Evolutionary conservation across 306 rosid genomes (phyloP).

Genomic region (Cucurbita pepo): DNA sequence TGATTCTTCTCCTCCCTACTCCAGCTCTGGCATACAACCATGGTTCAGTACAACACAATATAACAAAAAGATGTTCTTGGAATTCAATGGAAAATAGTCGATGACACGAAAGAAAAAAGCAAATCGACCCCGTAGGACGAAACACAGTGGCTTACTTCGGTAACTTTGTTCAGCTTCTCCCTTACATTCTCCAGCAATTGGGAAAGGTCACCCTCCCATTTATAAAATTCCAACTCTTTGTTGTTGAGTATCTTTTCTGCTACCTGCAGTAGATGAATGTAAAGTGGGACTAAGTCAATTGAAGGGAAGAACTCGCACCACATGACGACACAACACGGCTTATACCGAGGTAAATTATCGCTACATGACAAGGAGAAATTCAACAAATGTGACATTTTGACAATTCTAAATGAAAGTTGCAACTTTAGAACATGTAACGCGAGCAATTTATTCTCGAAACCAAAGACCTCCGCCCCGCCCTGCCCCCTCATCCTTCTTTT

Average conservation of each 20-base stretch:
- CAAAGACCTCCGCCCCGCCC: not conserved
- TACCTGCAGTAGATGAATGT: slow-evolving; percentile 22
- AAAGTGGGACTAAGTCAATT: not conserved
- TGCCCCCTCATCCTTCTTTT: too few species aligned
- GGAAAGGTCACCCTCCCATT: slow-evolving; percentile 83
- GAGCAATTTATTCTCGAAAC: not conserved
- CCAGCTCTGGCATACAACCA: slow-evolving; percentile 40
- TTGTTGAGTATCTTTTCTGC: slow-evolving; percentile 54
- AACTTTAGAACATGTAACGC: not conserved
- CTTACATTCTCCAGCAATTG: slow-evolving; percentile 76
- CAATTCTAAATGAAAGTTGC: not conserved
- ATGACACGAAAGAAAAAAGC: not conserved
- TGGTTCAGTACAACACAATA: not conserved
- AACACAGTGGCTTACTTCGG: slow-evolving; percentile 37
- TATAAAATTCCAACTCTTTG: slow-evolving; percentile 73
- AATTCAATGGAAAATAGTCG: not conserved
- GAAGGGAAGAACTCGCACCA: not conserved
- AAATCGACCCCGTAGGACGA: not conserved
- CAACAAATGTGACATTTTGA: not conserved
- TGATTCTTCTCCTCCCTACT: slow-evolving; percentile 87
- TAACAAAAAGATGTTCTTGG: not conserved
- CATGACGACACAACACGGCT: not conserved
- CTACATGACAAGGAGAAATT: not conserved
- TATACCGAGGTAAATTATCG: not conserved
- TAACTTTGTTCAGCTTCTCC: slow-evolving; percentile 76